Base-by-base conservation (phyloP, 495 filamentous ascomycete species). In the Aspergillus sclerotioniger region DNA sequence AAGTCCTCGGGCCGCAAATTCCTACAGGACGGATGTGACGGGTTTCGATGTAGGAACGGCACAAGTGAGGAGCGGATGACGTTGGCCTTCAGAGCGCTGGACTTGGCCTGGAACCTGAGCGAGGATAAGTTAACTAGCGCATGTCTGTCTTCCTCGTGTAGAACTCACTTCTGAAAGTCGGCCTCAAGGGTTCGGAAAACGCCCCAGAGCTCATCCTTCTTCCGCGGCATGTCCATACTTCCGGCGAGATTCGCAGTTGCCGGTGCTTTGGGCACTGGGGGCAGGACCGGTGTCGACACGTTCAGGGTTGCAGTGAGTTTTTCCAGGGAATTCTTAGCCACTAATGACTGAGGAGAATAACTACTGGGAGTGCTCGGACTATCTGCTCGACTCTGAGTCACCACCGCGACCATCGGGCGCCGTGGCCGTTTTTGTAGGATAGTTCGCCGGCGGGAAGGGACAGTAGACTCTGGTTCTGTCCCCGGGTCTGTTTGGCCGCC, bases 181-280 rank as follows among this genome's bases (percentile, higher is more conserved):
- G 80, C 81, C 61, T 98, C 94, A 9, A 98, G 75, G 13, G 78
- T 80, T 29, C 88, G 86, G 62, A 96, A 98, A 29, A 86, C 80
- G 13, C 80, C 85, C 92, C 91, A 97, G n/a, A 98, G 78, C 57
- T 93, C 90, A 69, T 98, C 94, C 64, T 87, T 87, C 58, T 83
- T 87, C 33, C 82, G 75, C 16, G 75, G 66, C 37, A 67, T 54
- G 31, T 84, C 80, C 31, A 77, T 54, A 51, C 67, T 68, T 17
- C 73, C 76, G 29, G 77, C 75, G 39, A 74, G 56, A 29, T 74
- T 62, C 5, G 63, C 63, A 16, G 64, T 68, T 33, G 64, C 58
- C 12, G 70, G 64, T 8, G 69, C 65, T 44, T 77, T 80, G 1
- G 82, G 82, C 59, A 85, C 69, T 12, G 77, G 79, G 12, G 83